Evolutionary conservation across 305 asterid species (phyloP).

Genomic region (Solanum hybrid): DNA sequence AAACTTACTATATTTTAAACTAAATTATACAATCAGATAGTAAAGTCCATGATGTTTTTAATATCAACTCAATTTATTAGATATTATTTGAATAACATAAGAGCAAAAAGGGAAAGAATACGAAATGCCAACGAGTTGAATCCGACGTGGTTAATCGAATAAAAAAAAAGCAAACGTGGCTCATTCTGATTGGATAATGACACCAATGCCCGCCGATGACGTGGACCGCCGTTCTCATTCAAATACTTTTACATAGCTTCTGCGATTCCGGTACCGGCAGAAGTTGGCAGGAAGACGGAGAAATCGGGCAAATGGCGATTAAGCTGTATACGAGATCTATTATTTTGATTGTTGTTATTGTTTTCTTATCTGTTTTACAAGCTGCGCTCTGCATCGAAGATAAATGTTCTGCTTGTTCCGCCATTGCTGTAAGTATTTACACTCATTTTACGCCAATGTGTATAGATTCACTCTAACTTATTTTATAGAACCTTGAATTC

Average conservation of each 20-base stretch:
- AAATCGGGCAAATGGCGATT: background rate
- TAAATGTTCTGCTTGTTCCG: slow-evolving; percentile 84
- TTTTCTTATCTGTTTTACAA: background rate
- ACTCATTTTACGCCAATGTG: background rate
- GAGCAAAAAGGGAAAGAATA: background rate
- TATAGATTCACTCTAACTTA: background rate
- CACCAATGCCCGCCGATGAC: background rate
- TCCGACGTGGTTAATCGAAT: background rate
- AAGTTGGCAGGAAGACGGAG: background rate
- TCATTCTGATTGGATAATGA: background rate
- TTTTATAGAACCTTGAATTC: background rate
- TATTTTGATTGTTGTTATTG: background rate
- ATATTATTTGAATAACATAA: background rate
- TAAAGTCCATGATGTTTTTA: background rate
- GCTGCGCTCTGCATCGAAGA: slow-evolving; percentile 44
- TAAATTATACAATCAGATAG: background rate
- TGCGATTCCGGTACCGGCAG: background rate
- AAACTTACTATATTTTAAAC: background rate
- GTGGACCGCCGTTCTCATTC: background rate
- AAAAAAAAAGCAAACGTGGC: background rate
- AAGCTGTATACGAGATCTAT: background rate
- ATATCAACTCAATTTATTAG: too few species aligned
- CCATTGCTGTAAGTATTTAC: slow-evolving; percentile 68
- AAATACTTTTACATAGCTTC: background rate
- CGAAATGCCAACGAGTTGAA: background rate